Evolutionary conservation across 306 rosid species (phyloP), one percentile per base, ranked within the genome.

Genomic region (Begonia masoniana): DNA sequence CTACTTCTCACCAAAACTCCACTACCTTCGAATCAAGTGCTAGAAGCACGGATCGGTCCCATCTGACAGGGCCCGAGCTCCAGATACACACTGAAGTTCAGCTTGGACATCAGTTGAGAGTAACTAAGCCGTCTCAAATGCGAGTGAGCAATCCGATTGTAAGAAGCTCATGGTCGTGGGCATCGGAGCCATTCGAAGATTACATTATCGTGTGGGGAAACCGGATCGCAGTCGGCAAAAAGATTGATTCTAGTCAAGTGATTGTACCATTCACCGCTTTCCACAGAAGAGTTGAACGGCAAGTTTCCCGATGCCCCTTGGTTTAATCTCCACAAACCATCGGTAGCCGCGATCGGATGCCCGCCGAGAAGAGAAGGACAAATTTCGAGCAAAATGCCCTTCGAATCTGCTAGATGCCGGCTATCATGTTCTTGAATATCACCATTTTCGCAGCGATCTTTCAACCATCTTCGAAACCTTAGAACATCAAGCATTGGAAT

Each of bases 361-460:
- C 75, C 0, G 73, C 75, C 0, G 87, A 86, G 79, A 86, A 59
- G 65, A 66, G 73, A 86, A 79, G 73, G 96, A 92, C 59, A 86
- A 83, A 53, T 92, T 71, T 68, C 96, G 0, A 92, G 99, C 68
- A 92, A 92, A 80, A 79, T 92, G 73, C 95, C 63, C 82, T 92
- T 3, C 54, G 68, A 12, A 36, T 86, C 54, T 83, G 86, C 65
- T 83, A 8, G 99, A 92, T 49, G 72, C 68, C 0, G 94, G 94
- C 4, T 92, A 92, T 60, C 99, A 92, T 59, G 99, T 92, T 69
- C 94, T 92, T 7, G 99, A 92, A 15, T 96, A 92, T 95, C 52
- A 86, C 0, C 99, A 72, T 60, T 77, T 86, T 50, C 86, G 99
- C 74, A 92, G 99, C 31, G 93, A 92, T 67, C 78, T n/a, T 83